A percentile compares a stretch with the other conserved stretches of the same genome.
Evolutionary conservation across 176 grass and related monocot genomes (phyloP).

Genomic region (Oryza punctata): DNA sequence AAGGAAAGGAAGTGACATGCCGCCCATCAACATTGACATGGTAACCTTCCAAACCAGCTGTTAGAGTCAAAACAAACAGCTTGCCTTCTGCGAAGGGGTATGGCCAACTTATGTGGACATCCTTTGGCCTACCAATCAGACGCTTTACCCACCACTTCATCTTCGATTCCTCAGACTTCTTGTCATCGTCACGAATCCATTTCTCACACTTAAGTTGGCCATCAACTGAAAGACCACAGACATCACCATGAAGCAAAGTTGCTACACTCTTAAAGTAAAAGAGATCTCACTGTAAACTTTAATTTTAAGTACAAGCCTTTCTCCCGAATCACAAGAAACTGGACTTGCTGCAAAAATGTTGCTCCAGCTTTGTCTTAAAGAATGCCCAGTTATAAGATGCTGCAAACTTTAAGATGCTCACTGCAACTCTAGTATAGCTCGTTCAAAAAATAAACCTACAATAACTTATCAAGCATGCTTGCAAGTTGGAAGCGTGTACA

Average conservation of each 20-base stretch:
- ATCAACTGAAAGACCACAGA: slow-evolving; percentile 68
- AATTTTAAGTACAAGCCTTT: slow-evolving; percentile 22
- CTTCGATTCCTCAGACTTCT: slow-evolving; percentile 61
- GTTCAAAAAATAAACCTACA: background rate
- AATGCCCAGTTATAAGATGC: background rate
- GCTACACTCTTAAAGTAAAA: slow-evolving; percentile 37
- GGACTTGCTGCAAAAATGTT: background rate
- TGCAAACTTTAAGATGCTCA: background rate
- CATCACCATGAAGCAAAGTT: slow-evolving; percentile 23
- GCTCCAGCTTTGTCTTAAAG: background rate
- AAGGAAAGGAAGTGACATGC: slow-evolving; percentile 90
- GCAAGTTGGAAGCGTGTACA: background rate
- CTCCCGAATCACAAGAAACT: background rate
- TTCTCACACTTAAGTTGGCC: slow-evolving; percentile 89
- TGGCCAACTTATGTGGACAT: slow-evolving; percentile 82
- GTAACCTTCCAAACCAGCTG: slow-evolving; percentile 94
- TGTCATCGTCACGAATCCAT: slow-evolving; percentile 72
- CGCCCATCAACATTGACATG: slow-evolving; percentile 91
- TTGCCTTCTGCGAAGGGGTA: slow-evolving; percentile 86
- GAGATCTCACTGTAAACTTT: slow-evolving; percentile 9
- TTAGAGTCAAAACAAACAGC: slow-evolving; percentile 90
- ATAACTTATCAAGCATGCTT: background rate
- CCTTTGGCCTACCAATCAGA: slow-evolving; percentile 71
- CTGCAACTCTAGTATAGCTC: background rate
- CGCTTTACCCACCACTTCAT: slow-evolving; percentile 91